Evolutionary conservation across 192 early-diverging fungal species (phyloP), one percentile per base, ranked within the genome.

Genomic region (Jimgerdemannia flammicorona): DNA sequence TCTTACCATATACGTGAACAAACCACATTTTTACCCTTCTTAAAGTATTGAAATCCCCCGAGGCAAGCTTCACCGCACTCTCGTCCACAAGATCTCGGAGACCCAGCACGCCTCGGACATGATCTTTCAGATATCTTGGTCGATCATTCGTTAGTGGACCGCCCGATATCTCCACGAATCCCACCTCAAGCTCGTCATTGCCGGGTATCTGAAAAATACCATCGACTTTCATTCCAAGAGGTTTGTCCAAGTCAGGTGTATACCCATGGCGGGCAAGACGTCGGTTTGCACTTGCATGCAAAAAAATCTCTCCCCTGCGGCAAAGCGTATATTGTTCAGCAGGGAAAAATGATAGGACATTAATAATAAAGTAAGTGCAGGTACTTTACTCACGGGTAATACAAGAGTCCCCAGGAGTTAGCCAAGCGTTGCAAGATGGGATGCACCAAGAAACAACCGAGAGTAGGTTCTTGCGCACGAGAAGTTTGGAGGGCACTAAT

Each of bases 81-180:
- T 71, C 63, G 67, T 76, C 67, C 18, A 71, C 69, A 44, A 76
- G 40, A 20, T 76, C 75, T 18, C 63, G 68, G 29, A 43, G 14
- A 8, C 70, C 75, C 40, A 42, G 67, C 42, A 44, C 70, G 66
- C 70, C 75, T 44, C 65, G 59, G 0, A 76, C 75, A 71, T 71
- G 70, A 43, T 75, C 74, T 69, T 75, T 75, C 40, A 75, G 20
- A 69, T 76, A 76, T 40, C 75, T 54, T 40, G 75, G 75, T 66
- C 70, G 20, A 70, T 75, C 74, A 17, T 4, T 40, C 19, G 39
- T 71, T 19, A 70, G 40, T 40, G 64, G 65, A 29, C 75, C 75
- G n/a, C 70, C 59, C 10, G 75, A 71, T 44, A 71, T 4, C 64
- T 76, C 75, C 8, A 76, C 43, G 43, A 76, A 49, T 18, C 75